Percentiles rank a stretch among this genome's conserved stretches.
Conservation (phyloP, 495 filamentous ascomycete genomes). For the Gamarada debralockiae region DNA sequence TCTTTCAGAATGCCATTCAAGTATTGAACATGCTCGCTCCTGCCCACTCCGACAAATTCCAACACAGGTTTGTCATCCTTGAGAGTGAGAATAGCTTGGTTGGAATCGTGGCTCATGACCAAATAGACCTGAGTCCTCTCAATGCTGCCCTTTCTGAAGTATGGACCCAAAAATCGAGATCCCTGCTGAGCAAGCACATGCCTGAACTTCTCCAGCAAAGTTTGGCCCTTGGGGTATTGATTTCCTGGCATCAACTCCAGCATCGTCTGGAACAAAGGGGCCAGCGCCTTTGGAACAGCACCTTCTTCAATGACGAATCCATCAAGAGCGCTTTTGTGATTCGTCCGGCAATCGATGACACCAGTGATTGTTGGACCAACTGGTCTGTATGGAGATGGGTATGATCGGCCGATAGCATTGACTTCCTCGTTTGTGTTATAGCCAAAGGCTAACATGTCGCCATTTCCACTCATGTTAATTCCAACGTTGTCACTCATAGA, state of each 20-base stretch:
- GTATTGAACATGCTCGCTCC: conserved; percentile 48
- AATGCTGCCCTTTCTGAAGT: conserved; percentile 47
- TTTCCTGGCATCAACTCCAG: conserved; percentile 52
- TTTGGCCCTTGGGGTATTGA: conserved; percentile 34
- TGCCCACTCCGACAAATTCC: conserved; percentile 53
- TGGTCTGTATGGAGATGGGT: conserved; percentile 44
- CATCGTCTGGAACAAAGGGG: conserved; percentile 52
- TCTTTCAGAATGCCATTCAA: conserved; percentile 47
- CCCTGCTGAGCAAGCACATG: conserved; percentile 44
- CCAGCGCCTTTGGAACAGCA: conserved; percentile 53
- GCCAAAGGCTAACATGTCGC: conserved; percentile 61
- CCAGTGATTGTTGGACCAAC: conserved; percentile 63
- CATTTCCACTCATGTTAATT: conserved; percentile 63
- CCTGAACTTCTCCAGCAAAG: conserved; percentile 35
- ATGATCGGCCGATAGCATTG: conserved; percentile 51
- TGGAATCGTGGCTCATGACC: conserved; percentile 69
- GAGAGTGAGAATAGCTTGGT: conserved; percentile 56
- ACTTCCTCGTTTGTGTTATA: conserved; percentile 54
- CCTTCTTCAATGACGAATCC: conserved; percentile 66
- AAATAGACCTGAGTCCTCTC: conserved; percentile 62
- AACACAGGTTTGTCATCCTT: conserved; percentile 56
- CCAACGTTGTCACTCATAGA: conserved; percentile 54
- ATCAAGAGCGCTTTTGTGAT: conserved; percentile 51
- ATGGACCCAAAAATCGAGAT: conserved; percentile 53
- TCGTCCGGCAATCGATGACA: conserved; percentile 56